Evolutionary conservation across 371 early-diverging fungal species (phyloP), one percentile per base, ranked within the genome.

Genomic region (Apophysomyces sp.): DNA sequence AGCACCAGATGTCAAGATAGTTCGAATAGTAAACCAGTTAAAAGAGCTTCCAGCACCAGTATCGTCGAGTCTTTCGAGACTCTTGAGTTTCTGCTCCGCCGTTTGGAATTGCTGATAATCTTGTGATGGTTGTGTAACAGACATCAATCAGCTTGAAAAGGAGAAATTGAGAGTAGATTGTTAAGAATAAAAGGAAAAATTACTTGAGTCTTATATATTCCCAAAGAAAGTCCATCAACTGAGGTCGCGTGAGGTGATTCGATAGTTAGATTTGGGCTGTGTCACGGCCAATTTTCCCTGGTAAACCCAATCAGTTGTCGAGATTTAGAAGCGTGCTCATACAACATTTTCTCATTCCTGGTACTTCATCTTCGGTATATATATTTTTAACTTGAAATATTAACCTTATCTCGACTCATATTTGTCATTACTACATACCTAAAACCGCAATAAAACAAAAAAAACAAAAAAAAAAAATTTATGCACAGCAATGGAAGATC

Each of bases 1-100:
- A 51, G 89, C 82, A 41, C 95, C 95, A 3, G 94, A 84, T 26
- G 93, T 92, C 39, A 94, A 67, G 71, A 90, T 87, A 34, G 95
- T 89, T 57, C 90, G 86, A 51, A 92, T 66, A 63, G 93, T 93
- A 72, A 91, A 92, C 92, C 92, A 91, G 61, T 79, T 79, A 68
- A 74, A 73, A n/a, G 69, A 61, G 64, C 71, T 72, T 55, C 76
- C 76, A 49, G 53, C 63, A 53, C 52, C 60, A 5, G 52, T 52
- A 37, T 71, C 62, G 16, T 71, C 72, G 32, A 80, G 70, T 21
- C 64, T 74, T 56, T 75, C 77, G 34, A 75, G 65, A 54, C 74
- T 74, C 30, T 70, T 53, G 11, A 75, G 66, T 34, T 72, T 73
- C 39, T 65, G 63, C 53, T 77, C 71, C 36, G 77, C 77, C 32